Evolutionary conservation across 345 rosid species (phyloP), one percentile per base, ranked within the genome.

Genomic region (Eutrema heterophyllum): DNA sequence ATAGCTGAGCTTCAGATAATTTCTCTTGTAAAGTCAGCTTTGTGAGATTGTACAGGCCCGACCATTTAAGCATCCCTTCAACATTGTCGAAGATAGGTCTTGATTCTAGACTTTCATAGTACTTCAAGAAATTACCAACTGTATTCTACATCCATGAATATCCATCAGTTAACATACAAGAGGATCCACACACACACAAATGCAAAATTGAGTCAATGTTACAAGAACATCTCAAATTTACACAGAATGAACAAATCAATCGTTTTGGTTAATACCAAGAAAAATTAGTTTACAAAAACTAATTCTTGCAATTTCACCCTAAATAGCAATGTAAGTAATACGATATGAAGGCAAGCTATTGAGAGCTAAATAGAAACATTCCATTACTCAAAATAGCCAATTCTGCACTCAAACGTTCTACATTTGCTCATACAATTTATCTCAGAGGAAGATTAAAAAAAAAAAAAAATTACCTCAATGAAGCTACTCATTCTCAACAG

Each of bases 31-130:
- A 80, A 66, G 85, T 83, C 48, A 64, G 59, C 43, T 79, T 75
- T 3, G 99, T 95, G 78, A 92, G 97, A 80, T 85, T 70, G 73
- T 81, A 85, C 81, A 95, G 76, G 55, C 87, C 96, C 16, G 88
- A 83, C 97, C 99, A 95, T 64, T 87, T 80, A 48, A 95, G 93
- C 99, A 95, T 92, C 81, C 61, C 89, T 24, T 92, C 99, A 44
- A 95, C 97, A 30, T 82, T 89, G 46, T 86, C 81, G 46, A 95
- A 95, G 63, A 83, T 64, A 0, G 99, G 97, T 66, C 97, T 92
- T 2, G 76, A 70, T 48, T 89, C 91, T 68, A 73, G 18, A 53
- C 81, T 82, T 46, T 84, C 82, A 29, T 95, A 95, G 78, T 87
- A 90, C 82, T 87, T 95, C 82, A 95, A 79, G 80, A 92, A 95